Percentiles rank a stretch among this genome's conserved stretches.
Conservation (phyloP, 2,329 filamentous ascomycete species). For the Penicillium griseofulvum region DNA sequence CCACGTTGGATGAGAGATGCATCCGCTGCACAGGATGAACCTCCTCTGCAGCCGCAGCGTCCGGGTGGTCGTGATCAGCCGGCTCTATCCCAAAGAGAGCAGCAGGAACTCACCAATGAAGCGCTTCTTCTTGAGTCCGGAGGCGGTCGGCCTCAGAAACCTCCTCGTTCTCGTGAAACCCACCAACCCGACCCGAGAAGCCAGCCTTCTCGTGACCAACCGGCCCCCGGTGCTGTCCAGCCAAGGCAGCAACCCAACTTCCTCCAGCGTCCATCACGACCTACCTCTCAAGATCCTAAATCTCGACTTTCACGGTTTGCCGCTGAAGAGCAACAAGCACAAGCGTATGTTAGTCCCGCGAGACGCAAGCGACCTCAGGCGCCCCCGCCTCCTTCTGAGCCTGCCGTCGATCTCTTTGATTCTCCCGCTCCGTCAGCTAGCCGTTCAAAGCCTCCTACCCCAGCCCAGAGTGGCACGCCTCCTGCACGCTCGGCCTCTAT, state of each 20-base stretch:
- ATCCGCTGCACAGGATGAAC: constrained; percentile 31
- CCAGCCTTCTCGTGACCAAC: constrained; percentile 22
- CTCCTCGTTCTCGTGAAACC: constrained; percentile 25
- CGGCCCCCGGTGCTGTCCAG: constrained; percentile 23
- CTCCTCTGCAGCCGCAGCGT: constrained; percentile 14
- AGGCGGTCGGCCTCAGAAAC: constrained; percentile 27
- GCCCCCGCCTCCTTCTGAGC: constrained; percentile 43
- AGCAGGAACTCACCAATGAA: constrained; percentile 58
- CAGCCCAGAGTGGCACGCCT: constrained; percentile 38
- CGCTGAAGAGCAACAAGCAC: constrained; percentile 74
- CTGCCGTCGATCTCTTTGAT: constrained; percentile 65
- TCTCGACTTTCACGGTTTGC: constrained; percentile 68
- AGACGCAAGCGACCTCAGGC: constrained; percentile 64
- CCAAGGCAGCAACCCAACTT: constrained; percentile 46
- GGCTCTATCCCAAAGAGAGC: constrained; percentile 15
- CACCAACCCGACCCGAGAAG: constrained; percentile 19
- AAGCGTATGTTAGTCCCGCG: constrained; percentile 84
- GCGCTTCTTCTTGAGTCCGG: constrained; percentile 37
- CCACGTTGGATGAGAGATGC: constrained; percentile 94
- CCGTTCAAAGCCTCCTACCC: constrained; percentile 33
- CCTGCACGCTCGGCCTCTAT: constrained; percentile 47
- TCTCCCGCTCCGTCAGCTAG: constrained; percentile 30
- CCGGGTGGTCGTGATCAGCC: constrained; percentile 23
- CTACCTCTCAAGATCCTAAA: constrained; percentile 51
- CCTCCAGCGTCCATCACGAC: constrained; percentile 52